Base-by-base conservation (phyloP, 2,329 filamentous ascomycete genomes). In the Ophiocordyceps camponoti-rufipedis region DNA sequence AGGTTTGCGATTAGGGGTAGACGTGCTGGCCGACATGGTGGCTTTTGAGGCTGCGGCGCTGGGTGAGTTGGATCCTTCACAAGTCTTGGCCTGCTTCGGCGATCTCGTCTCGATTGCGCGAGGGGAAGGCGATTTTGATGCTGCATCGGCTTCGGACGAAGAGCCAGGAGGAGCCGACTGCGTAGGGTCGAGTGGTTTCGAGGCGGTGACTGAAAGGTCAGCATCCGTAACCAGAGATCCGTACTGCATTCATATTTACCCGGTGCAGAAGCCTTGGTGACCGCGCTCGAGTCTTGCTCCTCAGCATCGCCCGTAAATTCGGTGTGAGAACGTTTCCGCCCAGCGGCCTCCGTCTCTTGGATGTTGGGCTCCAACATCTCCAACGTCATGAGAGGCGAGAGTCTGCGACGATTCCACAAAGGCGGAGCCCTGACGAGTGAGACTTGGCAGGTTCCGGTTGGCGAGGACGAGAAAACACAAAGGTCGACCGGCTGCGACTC, bases 361-460 rank as follows among this genome's bases (percentile, higher is more conserved):
- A 70, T 61, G 49, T 74, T 73, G 12, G 63, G 57, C 16, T 70
- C 68, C 54, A 71, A 61, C 45, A 64, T 60, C 41, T 64, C 58
- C 28, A 74, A 59, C 54, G 71, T 65, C 70, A 73, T 74, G 48
- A 56, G 49, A 47, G 43, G 45, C 13, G 4, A 16, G 19, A 18
- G 5, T 9, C n/a, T 39, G n/a, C 9, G 16, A 19, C n/a, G 7
- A 16, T n/a, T 39, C 5, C 7, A 31, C 29, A 3, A 12, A 31
- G 29, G 29, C 35, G 7, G n/a, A n/a, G 14, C 7, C 14, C 8
- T n/a, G n/a, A 38, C 33, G 33, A 16, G 33, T 38, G 14, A 16
- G 33, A n/a, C 14, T 38, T 14, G 14, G 14, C 16, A n/a, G 14
- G n/a, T 14, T 39, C n/a, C n/a, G n/a, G n/a, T 16, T 14, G 33